Conservation (phyloP, 257 asterid genomes). For the Anisodus acutangulus region DNA sequence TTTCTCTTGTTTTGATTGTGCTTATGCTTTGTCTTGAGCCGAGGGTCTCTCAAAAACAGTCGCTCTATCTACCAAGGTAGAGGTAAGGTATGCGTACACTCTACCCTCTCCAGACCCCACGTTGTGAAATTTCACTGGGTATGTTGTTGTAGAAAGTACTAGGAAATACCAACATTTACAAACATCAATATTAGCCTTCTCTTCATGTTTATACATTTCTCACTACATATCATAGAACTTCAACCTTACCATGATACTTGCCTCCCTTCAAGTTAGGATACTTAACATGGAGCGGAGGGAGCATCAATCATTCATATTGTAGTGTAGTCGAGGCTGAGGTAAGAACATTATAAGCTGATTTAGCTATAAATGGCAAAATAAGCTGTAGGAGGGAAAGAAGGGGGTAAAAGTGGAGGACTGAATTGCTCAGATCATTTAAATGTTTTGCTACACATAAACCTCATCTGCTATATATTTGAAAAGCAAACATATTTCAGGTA, state of each 20-base stretch:
- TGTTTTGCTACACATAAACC: neutral
- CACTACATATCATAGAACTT: neutral
- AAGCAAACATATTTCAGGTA: neutral
- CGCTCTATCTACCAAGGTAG: no score
- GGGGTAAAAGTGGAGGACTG: neutral
- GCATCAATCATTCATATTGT: neutral
- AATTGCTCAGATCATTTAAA: neutral
- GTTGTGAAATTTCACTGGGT: no score
- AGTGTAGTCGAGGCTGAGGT: neutral
- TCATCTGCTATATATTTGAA: neutral
- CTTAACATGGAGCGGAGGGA: neutral
- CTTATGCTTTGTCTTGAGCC: no score
- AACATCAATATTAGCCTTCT: neutral
- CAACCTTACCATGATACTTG: neutral
- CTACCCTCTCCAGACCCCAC: no score
- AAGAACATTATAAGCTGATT: neutral
- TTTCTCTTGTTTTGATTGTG: no score
- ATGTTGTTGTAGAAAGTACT: no score
- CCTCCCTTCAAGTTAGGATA: neutral
- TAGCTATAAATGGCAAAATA: neutral
- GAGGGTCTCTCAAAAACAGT: no score
- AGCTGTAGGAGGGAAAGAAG: neutral
- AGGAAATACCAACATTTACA: neutral
- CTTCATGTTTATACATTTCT: neutral
- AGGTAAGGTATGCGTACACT: no score